Base-by-base conservation (phyloP, 1,139 yeast species). In the Tardiomyces blankii region DNA sequence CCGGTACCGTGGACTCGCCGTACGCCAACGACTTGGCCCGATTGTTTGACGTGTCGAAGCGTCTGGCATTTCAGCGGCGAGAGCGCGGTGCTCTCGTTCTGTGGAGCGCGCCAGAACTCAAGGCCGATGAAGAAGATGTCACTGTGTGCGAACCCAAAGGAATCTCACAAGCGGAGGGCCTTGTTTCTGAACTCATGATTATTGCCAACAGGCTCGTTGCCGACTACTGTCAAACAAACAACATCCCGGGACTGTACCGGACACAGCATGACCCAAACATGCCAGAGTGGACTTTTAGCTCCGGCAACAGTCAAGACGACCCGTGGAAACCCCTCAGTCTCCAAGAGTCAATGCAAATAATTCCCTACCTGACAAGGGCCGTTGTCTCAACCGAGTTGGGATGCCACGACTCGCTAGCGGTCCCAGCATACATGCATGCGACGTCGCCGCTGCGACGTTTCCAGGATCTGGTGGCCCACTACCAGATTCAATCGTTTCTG, bases 371-470 rank as follows among this genome's bases (percentile, higher is more conserved):
- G 35, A 30, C 16, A 12, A 5, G 35, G 5, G 35, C 35, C 35
- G 35, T 30, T 3, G 16, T 30, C 16, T 13, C 35, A 14, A 30
- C 35, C 5, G 45, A 47, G 1, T 69, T 78, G 1, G 57, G 58
- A 1, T 60, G 62, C 1, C 95, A 88, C 60, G 70, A 72, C 35
- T 75, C 82, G 49, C 65, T 87, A 41, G 94, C 91, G 1, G 64
- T 82, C 11, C 62, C 66, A 0, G 63, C 68, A 12, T 89, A 89
- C 58, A 71, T 82, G 12, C 85, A 87, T 38, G 79, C 83, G 1
- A 86, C 96, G 0, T 87, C 96, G 0, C 97, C 97, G 1, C 70
- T 89, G 51, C 69, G 97, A 64, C 68, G 97, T 54, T 84, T 75
- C 56, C 80, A 80, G n/a, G 97, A 89, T 62, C 65, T 88, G 57